These are phyloP conservation scores for Ceratocystis cacaofunesta DNA, from an alignment of 2,329 filamentous ascomycete genomes.

Conservation along the genomic window DNA sequence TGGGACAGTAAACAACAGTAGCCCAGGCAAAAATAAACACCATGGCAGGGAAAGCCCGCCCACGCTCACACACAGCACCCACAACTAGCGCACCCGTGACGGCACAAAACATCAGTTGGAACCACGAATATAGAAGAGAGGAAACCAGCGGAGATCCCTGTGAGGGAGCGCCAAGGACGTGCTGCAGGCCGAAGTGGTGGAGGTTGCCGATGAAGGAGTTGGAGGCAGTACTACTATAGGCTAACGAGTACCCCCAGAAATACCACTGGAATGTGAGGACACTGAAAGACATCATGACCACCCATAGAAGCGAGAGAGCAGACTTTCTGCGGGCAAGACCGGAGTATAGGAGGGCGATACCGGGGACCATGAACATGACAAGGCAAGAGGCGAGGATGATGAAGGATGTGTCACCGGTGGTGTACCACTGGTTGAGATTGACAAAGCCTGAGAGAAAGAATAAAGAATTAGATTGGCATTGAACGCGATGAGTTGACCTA, in stretches of 20 bases:
- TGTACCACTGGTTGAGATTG: conserved; percentile 94
- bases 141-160: conserved; percentile 79
- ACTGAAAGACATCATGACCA: conserved; percentile 83
- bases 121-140: conserved; percentile 84
- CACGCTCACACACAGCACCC: conserved; percentile 85
- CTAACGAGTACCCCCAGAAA: conserved; percentile 96
- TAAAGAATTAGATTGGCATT: not conserved
- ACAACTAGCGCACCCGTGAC: conserved; percentile 85
- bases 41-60: conserved; percentile 82
- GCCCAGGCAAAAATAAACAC: conserved; percentile 95
- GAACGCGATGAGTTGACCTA: not conserved
- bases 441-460: conserved; percentile 43
- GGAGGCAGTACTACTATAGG: conserved; percentile 66
- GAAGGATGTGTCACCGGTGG: conserved; percentile 82
- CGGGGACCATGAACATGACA: conserved; percentile 92
- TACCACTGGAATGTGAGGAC: conserved; percentile 98
- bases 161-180: conserved; percentile 69
- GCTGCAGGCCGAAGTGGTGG: conserved; percentile 74
- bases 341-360: conserved; percentile 93
- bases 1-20: conserved; percentile 90
- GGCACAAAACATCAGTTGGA: conserved; percentile 97
- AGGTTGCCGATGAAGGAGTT: conserved; percentile 90
- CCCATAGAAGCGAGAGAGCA: conserved; percentile 92
- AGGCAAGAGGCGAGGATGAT: conserved; percentile 82
- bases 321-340: conserved; percentile 96